These are phyloP conservation scores for Lasiosphaeriaceae sp. DNA, from an alignment of 495 filamentous ascomycete genomes.

Conservation along the genomic window DNA sequence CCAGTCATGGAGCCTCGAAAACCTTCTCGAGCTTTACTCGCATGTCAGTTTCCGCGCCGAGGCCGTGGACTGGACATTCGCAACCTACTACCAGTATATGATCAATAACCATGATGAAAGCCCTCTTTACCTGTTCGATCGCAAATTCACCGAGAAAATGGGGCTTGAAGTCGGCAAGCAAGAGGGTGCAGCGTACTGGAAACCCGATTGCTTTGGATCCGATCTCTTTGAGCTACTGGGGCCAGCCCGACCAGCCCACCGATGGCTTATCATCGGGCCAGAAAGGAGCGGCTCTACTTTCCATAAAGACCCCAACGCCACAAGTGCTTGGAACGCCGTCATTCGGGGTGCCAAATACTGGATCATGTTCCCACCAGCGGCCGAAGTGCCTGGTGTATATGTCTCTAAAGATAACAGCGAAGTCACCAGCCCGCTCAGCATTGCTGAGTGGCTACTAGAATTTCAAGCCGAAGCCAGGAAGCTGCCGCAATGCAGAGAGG, in stretches of 20 bases:
- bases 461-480: conserved; percentile 86
- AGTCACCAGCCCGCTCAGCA: conserved; percentile 90
- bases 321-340: conserved; percentile 94
- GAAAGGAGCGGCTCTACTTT: conserved; percentile 89
- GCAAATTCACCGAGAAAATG: conserved; percentile 86
- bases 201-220: conserved; percentile 81
- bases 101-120: conserved; percentile 77
- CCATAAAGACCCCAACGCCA: conserved; percentile 73
- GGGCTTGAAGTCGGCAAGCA: conserved; percentile 55
- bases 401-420: conserved; percentile 91
- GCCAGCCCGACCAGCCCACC: conserved; percentile 74
- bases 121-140: conserved; percentile 90
- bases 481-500: conserved; percentile 77
- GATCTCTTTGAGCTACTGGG: conserved; percentile 86
- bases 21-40: conserved; percentile 59
- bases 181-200: conserved; percentile 64
- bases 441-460: conserved; percentile 89
- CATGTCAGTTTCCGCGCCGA: conserved; percentile 78
- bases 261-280: conserved; percentile 93
- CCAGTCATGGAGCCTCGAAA: conserved; percentile 65
- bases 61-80: conserved; percentile 86
- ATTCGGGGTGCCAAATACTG: conserved; percentile 92
- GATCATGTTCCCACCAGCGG: conserved; percentile 78
- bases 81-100: conserved; percentile 82
- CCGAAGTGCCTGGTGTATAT: conserved; percentile 73